Base-by-base conservation (phyloP, 768 basidiomycete genomes). In the Brasilioporus rufonigricans region DNA sequence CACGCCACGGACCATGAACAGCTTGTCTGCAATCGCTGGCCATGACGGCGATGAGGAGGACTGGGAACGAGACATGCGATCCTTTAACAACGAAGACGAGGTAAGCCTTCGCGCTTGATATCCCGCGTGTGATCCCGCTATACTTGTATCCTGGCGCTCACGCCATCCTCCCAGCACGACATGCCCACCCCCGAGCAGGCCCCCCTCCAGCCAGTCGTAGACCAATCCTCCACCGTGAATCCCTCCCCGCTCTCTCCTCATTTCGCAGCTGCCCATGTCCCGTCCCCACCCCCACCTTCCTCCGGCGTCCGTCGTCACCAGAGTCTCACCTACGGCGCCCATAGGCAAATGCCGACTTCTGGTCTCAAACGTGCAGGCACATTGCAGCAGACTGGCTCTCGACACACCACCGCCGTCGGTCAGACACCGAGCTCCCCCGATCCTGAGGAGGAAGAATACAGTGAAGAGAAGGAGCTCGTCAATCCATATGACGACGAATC, bases 31-130 rank as follows among this genome's bases (percentile, higher is more conserved):
- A 51, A 93, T 93, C 71, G 84, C 88, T 48, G 90, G 89, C 39
- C 87, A 90, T 64, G 91, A 93, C 62, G 89, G 86, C 61, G 91
- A 91, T 56, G 91, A 93, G 67, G 91, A 92, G 59, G 87, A 90
- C 52, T 93, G 91, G 91, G 88, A 90, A 68, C 74, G 78, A 40
- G 83, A 84, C 38, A 78, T 86, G 70, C 71, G 77, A 19, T 80
- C 77, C 71, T 72, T 81, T 67, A 73, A 75, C 13, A 76, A 82
- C 55, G 86, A 85, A 49, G 88, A 89, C 31, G 87, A 89, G 72
- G 90, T 89, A 57, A 60, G 73, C 65, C 23, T 23, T 53, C 35
- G n/a, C n/a, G n/a, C n/a, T n/a, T n/a, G n/a, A n/a, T n/a, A n/a
- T n/a, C n/a, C n/a, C n/a, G n/a, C n/a, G n/a, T 31, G 39, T 45